phyloP scores from a whole-genome alignment of 371 early-diverging fungal genomes.

The Gilbertella persicaria region DNA sequence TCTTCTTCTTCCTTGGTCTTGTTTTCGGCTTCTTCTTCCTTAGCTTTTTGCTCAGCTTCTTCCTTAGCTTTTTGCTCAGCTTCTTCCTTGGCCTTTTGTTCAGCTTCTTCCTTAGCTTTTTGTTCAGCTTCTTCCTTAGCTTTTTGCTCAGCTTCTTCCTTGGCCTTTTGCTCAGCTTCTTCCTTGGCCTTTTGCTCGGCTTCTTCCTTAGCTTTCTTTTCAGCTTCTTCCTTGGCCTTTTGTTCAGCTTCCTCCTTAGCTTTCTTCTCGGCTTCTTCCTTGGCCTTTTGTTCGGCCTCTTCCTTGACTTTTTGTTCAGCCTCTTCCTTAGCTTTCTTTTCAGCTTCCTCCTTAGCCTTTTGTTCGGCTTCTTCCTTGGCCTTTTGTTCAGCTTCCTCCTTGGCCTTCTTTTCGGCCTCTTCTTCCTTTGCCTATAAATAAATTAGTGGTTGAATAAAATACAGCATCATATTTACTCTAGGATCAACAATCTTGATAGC shows the following conservation, averaged over 20 bases:
- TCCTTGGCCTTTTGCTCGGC: conserved; percentile 34
- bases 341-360: conserved; percentile 43
- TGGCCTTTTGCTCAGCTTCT: conserved; percentile 14
- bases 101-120: conserved; percentile 39
- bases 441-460: not conserved
- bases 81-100: conserved; percentile 34
- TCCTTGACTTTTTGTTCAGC: conserved; percentile 45
- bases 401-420: conserved; percentile 46
- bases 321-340: conserved; percentile 46
- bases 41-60: conserved; percentile 34
- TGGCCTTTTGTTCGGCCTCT: conserved; percentile 41
- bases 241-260: conserved; percentile 45
- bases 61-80: conserved; percentile 36
- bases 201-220: conserved; percentile 48
- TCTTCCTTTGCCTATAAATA: conserved; percentile 35
- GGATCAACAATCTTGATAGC: conserved; percentile 70
- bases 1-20: conserved; percentile 10
- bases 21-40: conserved; percentile 14
- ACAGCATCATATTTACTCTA: conserved; percentile 21
- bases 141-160: conserved; percentile 29
- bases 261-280: conserved; percentile 44
- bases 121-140: conserved; percentile 37
- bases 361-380: conserved; percentile 41
- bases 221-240: conserved; percentile 41
- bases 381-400: conserved; percentile 40